Base-by-base conservation (phyloP, 2,329 filamentous ascomycete species). In the Fusarium albidum region DNA sequence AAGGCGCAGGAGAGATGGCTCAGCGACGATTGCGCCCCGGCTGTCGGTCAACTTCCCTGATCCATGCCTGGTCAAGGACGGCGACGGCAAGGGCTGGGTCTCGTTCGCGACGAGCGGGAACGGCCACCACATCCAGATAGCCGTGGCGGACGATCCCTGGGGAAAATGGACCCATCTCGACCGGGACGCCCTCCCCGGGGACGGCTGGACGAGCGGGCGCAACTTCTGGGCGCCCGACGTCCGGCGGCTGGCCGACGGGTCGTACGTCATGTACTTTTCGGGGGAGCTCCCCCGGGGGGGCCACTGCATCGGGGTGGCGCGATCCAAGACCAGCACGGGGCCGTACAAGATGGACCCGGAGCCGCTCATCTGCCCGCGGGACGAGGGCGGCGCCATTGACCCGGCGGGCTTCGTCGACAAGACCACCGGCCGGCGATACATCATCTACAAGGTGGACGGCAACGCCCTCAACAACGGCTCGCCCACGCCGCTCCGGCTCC, bases 361-460 rank as follows among this genome's bases (percentile, higher is more conserved):
- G 9, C 80, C 83, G 1, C 73, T 86, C 28, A 78, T 78, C 14
- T 88, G 86, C 60, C 78, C 79, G 1, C 64, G 78, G 1, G 72
- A 74, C 6, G 65, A 75, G 45, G 85, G 86, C 15, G 86, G 86
- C 28, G 80, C 84, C 14, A 89, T 89, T 62, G 87, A 90, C 63
- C 75, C 86, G 0, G 75, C 82, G 0, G 84, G 82, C 4, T 89
- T 87, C 69, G 63, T 72, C 10, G 86, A 89, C 64, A 67, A 68
- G 10, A 77, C 79, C 35, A 72, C 68, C 15, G 82, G 81, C 26
- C 77, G 69, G 27, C 77, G 79, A 6, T 89, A 87, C 65, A 76
- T 89, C 6, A 72, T 82, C 9, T 90, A 86, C 74, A 90, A 89
- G 69, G 75, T 88, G 21, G 86, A 90, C 68, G 86, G 86, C 31